phyloP scores from a whole-genome alignment of 2,329 filamentous ascomycete species.

The Tolypocladium nubicola region DNA sequence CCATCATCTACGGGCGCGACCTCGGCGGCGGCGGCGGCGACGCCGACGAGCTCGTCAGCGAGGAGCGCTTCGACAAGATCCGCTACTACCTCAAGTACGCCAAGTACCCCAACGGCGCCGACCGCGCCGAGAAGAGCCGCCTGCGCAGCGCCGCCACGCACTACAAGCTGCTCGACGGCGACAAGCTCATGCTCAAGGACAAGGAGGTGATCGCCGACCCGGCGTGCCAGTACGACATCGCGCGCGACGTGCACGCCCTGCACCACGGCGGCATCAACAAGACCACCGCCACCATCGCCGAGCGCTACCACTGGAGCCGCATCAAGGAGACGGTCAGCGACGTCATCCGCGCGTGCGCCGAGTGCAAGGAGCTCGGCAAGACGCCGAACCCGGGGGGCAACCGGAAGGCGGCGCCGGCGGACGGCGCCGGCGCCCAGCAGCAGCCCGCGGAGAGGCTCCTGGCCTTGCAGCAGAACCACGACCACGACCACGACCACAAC shows the following conservation, averaged over 20 bases:
- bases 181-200: slow-evolving; percentile 91
- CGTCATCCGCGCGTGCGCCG: slow-evolving; percentile 81
- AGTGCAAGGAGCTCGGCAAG: slow-evolving; percentile 76
- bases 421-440: neutral
- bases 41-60: slow-evolving; percentile 74
- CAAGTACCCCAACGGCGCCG: slow-evolving; percentile 86
- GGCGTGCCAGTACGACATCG: slow-evolving; percentile 81
- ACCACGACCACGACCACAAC: slow-evolving; percentile 13
- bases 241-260: slow-evolving; percentile 60
- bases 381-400: slow-evolving; percentile 23
- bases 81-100: slow-evolving; percentile 92
- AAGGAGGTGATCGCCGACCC: slow-evolving; percentile 95
- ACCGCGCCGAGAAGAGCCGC: slow-evolving; percentile 90
- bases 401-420: slow-evolving; percentile 1
- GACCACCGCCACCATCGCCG: slow-evolving; percentile 86
- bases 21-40: slow-evolving; percentile 55
- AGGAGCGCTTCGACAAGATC: slow-evolving; percentile 98
- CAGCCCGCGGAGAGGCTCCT: slow-evolving; percentile 12
- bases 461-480: slow-evolving; percentile 15
- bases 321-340: slow-evolving; percentile 97
- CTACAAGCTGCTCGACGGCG: slow-evolving; percentile 71
- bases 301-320: slow-evolving; percentile 92
- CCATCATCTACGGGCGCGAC: slow-evolving; percentile 67
- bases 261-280: slow-evolving; percentile 95
- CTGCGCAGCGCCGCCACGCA: slow-evolving; percentile 89